These are phyloP conservation scores for Citrullus amarus DNA, from an alignment of 306 rosid genomes.

Conservation along the genomic window DNA sequence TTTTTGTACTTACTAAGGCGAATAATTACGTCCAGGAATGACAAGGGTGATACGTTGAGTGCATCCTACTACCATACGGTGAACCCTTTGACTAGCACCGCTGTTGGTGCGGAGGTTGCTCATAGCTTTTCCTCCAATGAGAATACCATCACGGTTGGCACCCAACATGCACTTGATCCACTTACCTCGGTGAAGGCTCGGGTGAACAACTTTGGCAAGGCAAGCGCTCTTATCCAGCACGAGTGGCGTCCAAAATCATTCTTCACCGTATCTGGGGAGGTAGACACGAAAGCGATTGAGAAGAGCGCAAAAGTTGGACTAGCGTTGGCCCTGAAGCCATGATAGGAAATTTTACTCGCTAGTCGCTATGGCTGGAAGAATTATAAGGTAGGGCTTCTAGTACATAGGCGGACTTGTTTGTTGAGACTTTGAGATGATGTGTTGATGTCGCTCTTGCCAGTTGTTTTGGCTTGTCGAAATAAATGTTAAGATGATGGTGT, in stretches of 20 bases:
- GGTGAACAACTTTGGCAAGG: conserved; percentile 60
- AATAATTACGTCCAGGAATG: conserved; percentile 31
- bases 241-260: conserved; percentile 92
- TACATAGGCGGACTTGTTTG: conserved; percentile 22
- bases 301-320: conserved; percentile 82
- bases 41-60: conserved; percentile 58
- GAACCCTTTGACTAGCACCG: conserved; percentile 48
- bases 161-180: conserved; percentile 69
- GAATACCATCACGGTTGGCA: conserved; percentile 65
- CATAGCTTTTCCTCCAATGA: conserved; percentile 56
- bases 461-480: conserved; percentile 26
- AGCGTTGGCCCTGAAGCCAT: conserved; percentile 80
- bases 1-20: not conserved
- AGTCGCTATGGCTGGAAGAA: conserved; percentile 10
- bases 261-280: conserved; percentile 86
- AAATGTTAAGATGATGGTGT: conserved; percentile 15
- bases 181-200: conserved; percentile 64
- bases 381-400: conserved; percentile 26
- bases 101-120: conserved; percentile 73
- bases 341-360: conserved; percentile 14
- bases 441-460: not conserved
- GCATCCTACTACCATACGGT: conserved; percentile 71
- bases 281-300: conserved; percentile 76
- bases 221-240: conserved; percentile 74
- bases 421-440: conserved; percentile 19